Evolutionary conservation across 768 basidiomycete genomes (phyloP), one percentile per base, ranked within the genome.

Genomic region (Ramaria sp.): DNA sequence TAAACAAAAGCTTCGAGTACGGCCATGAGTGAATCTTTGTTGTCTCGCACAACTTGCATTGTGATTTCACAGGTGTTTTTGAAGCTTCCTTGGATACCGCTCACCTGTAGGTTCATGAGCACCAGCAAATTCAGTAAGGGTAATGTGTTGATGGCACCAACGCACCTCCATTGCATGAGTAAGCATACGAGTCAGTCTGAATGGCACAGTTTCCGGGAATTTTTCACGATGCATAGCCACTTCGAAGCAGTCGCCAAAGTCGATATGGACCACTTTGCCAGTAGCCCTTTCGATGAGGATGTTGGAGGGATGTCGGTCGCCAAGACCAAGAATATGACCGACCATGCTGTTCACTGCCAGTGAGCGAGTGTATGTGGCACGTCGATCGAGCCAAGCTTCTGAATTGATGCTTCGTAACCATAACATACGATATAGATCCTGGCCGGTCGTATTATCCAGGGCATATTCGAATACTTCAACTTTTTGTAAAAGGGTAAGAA

Each of bases 401-500:
- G 96, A 99, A 65, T 90, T 94, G 58, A 76, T 67, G 64, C 89
- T 92, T 74, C 94, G 96, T 59, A 99, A 75, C 96, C 96, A 99
- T 13, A 99, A 71, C 9, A 99, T 92, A 12, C 92, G 77, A 67
- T 99, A 99, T 12, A 99, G 73, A 65, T 99, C 96, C 69, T 98
- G 96, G 1, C 96, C 96, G 0, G 93, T 97, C 1, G 96, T 98
- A 63, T 98, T 97, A 68, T 98, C 94, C 42, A 98, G 75, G 5
- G 96, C 94, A 61, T 98, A 97, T 67, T 98, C 93, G 70, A 99
- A 99, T 3, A 99, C 96, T 65, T 99, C 96, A 38, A 99, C 89
- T 73, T 99, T 99, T 66, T 99, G 95, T 48, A 99, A 77, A 4
- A 97, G 73, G 28, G 86, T 91, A 28, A 98, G 73, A 62, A 85